Percentiles rank a stretch among this genome's conserved stretches.
Evolutionary conservation across 2,329 filamentous ascomycete genomes (phyloP).

Genomic region (Aureobasidium mangrovei): DNA sequence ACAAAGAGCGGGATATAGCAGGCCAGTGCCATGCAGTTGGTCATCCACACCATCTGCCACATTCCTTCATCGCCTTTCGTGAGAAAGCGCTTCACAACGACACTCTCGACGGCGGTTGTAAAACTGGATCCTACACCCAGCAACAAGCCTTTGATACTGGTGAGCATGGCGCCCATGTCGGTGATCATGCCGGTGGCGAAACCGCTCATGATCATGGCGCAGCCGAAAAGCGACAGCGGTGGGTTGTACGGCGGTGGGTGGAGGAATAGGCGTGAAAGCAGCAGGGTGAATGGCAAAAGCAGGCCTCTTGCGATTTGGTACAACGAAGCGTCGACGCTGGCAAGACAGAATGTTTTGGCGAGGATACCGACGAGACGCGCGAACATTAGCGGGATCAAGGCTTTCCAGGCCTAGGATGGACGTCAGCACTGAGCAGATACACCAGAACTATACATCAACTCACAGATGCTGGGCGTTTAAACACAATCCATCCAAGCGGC

Average conservation of each 20-base stretch:
- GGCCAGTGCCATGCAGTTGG: conserved; percentile 5
- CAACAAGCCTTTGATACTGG: conserved; percentile 10
- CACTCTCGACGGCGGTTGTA: conserved; percentile 12
- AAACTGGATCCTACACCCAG: conserved; percentile 12
- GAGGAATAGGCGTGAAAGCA: conserved; percentile 7
- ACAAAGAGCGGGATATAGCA: conserved; percentile 11
- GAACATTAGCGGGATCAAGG: conserved; percentile 3
- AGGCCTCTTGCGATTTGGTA: conserved; percentile 11
- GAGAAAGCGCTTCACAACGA: conserved; percentile 10
- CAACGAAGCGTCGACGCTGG: conserved; percentile 7
- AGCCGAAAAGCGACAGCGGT: conserved; percentile 9
- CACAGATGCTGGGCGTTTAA: conserved; percentile 1
- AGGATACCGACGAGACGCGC: conserved; percentile 8
- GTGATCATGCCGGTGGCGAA: conserved; percentile 10
- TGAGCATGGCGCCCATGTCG: conserved; percentile 9
- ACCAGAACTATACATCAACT: background rate
- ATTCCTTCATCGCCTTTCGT: conserved; percentile 11
- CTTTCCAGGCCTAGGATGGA: conserved; percentile 1
- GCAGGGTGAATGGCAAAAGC: conserved; percentile 7
- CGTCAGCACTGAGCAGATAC: background rate
- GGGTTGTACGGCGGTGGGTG: conserved; percentile 7
- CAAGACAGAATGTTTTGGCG: conserved; percentile 10
- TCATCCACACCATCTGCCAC: conserved; percentile 14
- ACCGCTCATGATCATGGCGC: conserved; percentile 9
- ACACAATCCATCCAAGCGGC: conserved; percentile 8